Evolutionary conservation across 73 alveolate genomes (phyloP), one percentile per base, ranked within the genome.

Genomic region (Paramecium primaurelia): DNA sequence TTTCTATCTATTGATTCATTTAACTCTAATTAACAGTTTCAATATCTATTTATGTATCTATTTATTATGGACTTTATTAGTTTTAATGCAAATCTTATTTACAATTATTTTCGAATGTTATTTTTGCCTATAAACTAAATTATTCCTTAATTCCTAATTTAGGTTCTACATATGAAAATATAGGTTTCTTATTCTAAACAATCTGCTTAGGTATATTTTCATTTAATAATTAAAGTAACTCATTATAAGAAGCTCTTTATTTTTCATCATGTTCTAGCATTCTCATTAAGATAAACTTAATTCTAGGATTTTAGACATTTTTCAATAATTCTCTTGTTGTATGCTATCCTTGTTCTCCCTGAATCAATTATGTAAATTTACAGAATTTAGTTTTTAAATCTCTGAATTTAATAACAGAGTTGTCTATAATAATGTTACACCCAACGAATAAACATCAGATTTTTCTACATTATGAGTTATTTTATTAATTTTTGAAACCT

Each of bases 201-300:
- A 73, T 36, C 20, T 20, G 8, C 22, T 73, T 73, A 34, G 28
- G 34, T 5, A 73, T 37, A 2, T 42, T 38, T 73, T 73, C 87
- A 30, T 73, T 37, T 34, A 73, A 73, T 36, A 73, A 38, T 36
- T 73, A 20, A 16, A 37, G 9, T 12, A 73, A 38, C 2, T 37
- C 59, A 5, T 12, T 34, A 36, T 12, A 73, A 73, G 58, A 22
- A 1, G 87, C 87, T 20, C 87, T 34, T 73, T 36, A 14, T 34
- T 73, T 37, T 73, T 73, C 87, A 73, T 73, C 87, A 40, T 73
- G 87, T 1, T 10, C 59, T n/a, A 73, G n/a, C 87, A 73, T 73
- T 36, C 47, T 73, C 18, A 40, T 9, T 37, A 73, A n/a, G 14
- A 73, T 37, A 20, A 34, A 16, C 12, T 44, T 12, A 18, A 73